Evolutionary conservation across 1,284 basidiomycete species (phyloP).

Genomic region (Puccinia horiana): DNA sequence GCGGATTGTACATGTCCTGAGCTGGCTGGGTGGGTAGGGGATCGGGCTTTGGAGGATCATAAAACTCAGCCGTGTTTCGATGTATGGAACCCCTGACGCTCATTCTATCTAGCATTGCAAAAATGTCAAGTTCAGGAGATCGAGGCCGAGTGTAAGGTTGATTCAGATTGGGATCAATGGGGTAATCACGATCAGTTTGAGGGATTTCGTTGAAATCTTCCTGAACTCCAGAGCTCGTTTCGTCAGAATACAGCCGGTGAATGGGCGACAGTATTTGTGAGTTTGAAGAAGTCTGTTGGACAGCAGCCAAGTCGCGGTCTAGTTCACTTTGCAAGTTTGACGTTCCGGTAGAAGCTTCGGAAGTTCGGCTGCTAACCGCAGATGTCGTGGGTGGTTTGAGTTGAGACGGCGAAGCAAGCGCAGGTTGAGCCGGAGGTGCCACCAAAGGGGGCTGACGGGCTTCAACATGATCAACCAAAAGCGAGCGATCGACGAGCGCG

Average conservation of each 20-base stretch:
- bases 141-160: conserved; percentile 7
- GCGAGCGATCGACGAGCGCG: conserved; percentile 39
- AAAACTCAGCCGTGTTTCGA: conserved; percentile 39
- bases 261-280: conserved; percentile 4
- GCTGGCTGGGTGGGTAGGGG: not conserved
- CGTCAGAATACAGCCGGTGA: conserved; percentile 22
- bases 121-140: conserved; percentile 46
- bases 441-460: not conserved
- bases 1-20: conserved; percentile 23
- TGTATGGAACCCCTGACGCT: conserved; percentile 44
- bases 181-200: conserved; percentile 1
- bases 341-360: conserved; percentile 5
- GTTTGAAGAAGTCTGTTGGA: conserved; percentile 10
- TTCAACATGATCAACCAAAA: conserved; percentile 18
- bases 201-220: not conserved
- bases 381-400: conserved; percentile 4
- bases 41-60: conserved; percentile 19
- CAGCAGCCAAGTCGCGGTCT: conserved; percentile 30
- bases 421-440: not conserved
- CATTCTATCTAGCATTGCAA: conserved; percentile 50
- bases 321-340: conserved; percentile 48
- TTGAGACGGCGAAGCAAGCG: conserved; percentile 9
- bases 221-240: not conserved
- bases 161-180: conserved; percentile 34
- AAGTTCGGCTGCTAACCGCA: conserved; percentile 25